Evolutionary conservation across 208 protist genomes (phyloP).

Genomic region (Zelonia costaricensis): DNA sequence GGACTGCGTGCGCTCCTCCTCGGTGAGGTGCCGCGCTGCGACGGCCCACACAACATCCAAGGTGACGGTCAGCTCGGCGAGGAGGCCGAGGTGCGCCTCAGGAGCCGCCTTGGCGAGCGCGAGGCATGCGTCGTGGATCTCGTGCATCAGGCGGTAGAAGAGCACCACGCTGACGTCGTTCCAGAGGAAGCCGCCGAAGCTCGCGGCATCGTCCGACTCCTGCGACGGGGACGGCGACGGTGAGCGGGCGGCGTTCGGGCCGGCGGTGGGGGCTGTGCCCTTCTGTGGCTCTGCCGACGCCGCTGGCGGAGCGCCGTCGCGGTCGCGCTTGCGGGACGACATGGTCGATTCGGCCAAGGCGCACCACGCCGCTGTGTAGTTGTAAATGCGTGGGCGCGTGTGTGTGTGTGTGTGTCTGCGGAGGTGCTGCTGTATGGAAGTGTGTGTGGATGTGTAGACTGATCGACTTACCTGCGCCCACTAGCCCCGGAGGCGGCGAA

Average conservation of each 20-base stretch:
- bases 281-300: not conserved
- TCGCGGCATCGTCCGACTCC: constrained; percentile 6
- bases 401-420: constrained; percentile 1
- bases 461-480: too few species aligned
- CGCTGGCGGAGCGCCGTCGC: not conserved
- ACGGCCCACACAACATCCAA: constrained; percentile 22
- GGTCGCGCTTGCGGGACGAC: constrained; percentile 20
- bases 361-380: not conserved
- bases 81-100: not conserved
- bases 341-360: not conserved
- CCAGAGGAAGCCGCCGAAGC: constrained; percentile 71
- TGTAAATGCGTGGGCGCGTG: not conserved
- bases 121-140: constrained; percentile 27
- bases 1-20: constrained; percentile 14
- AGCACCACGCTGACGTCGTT: constrained; percentile 65
- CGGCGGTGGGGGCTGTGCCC: not conserved
- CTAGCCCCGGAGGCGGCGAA: too few species aligned
- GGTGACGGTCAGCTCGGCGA: constrained; percentile 2
- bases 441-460: too few species aligned
- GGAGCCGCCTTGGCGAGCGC: constrained; percentile 3
- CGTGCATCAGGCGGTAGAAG: constrained; percentile 43
- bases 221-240: constrained; percentile 1
- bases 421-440: too few species aligned
- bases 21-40: constrained; percentile 14
- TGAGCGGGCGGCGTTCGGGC: not conserved